Conservation (phyloP, 257 asterid genomes). For the Solanum neorickii region DNA sequence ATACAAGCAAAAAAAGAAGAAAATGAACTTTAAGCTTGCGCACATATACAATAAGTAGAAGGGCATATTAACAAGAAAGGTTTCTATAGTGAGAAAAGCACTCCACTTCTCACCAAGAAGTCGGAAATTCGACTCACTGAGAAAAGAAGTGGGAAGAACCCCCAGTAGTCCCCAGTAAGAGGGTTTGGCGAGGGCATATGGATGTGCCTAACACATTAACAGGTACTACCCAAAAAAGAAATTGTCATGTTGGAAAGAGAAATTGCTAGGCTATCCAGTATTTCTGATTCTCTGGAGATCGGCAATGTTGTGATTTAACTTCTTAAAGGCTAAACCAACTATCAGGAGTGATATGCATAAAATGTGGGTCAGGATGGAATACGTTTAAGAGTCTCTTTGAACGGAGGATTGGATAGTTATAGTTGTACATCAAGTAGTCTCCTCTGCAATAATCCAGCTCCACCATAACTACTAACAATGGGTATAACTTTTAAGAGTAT, state of each 20-base stretch:
- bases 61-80: not conserved
- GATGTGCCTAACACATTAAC: not conserved
- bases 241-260: not conserved
- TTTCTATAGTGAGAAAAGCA: not conserved
- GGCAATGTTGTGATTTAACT: not conserved
- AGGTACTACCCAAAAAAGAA: not conserved
- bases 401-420: not conserved
- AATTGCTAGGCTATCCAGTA: not conserved
- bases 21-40: not conserved
- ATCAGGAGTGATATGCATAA: not conserved
- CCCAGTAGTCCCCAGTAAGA: not conserved
- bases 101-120: not conserved
- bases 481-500: not conserved
- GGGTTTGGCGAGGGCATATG: not conserved
- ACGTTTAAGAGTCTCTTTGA: not conserved
- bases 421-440: not conserved
- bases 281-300: not conserved
- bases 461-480: not conserved
- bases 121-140: not conserved
- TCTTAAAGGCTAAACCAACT: not conserved
- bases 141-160: not conserved
- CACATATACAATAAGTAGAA: not conserved
- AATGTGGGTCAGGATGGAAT: not conserved
- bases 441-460: not conserved
- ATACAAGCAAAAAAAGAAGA: not conserved